phyloP scores from a whole-genome alignment of 805 yeast species.

The Yarrowia bubula region DNA sequence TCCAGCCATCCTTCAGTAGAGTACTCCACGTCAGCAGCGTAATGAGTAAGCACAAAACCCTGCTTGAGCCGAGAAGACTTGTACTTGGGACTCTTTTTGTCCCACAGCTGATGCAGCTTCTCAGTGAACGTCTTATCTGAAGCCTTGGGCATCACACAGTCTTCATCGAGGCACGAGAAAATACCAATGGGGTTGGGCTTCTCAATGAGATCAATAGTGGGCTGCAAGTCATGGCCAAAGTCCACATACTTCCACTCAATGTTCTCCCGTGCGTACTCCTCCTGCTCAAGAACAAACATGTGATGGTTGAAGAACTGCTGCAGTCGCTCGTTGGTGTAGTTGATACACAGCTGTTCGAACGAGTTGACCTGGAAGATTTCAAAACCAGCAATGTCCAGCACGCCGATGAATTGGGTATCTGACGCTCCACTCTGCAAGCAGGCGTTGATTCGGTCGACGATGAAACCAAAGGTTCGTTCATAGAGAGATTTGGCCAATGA shows the following conservation, averaged over 20 bases:
- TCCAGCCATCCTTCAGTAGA: slow-evolving; percentile 89
- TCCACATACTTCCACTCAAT: slow-evolving; percentile 93
- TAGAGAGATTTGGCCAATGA: slow-evolving; percentile 85
- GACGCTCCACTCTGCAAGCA: slow-evolving; percentile 51
- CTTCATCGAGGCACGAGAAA: slow-evolving; percentile 85
- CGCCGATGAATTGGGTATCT: slow-evolving; percentile 62
- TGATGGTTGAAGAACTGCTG: slow-evolving; percentile 97
- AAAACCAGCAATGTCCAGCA: slow-evolving; percentile 94
- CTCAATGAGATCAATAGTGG: slow-evolving; percentile 90
- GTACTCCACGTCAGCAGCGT: slow-evolving; percentile 96
- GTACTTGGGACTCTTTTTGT: slow-evolving; percentile 53
- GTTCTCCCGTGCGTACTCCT: slow-evolving; percentile 89
- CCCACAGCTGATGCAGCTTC: slow-evolving; percentile 69
- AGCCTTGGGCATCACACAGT: slow-evolving; percentile 90
- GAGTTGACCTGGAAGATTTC: slow-evolving; percentile 95
- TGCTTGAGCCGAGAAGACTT: slow-evolving; percentile 68
- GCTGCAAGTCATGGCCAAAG: slow-evolving; percentile 91
- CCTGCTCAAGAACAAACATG: slow-evolving; percentile 95
- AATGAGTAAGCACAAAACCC: slow-evolving; percentile 84
- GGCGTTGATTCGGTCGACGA: slow-evolving; percentile 72
- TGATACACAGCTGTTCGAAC: slow-evolving; percentile 95
- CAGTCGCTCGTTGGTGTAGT: slow-evolving; percentile 85
- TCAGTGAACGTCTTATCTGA: slow-evolving; percentile 79
- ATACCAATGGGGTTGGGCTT: slow-evolving; percentile 71
- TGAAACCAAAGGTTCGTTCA: slow-evolving; percentile 74